Base-by-base conservation (phyloP, 2,329 filamentous ascomycete species). In the Passalora sequoiae region DNA sequence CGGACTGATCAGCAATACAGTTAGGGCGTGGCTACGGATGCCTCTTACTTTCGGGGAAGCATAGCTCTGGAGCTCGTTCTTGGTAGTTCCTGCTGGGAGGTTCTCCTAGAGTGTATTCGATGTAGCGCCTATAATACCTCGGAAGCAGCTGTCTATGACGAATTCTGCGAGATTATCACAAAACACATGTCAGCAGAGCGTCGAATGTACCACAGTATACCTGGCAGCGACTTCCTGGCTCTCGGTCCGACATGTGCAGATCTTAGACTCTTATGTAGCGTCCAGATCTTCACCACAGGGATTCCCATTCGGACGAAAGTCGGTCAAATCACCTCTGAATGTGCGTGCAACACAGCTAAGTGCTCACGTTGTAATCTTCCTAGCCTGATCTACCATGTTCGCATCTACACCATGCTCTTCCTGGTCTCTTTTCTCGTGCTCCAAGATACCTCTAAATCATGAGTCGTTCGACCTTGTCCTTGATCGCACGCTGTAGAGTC, bases 381-480 rank as follows among this genome's bases (percentile, higher is more conserved):
- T 19, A 33, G 13, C 17, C 31, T 16, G 31, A 3, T 12, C 15
- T n/a, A 9, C 13, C n/a, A 9, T 19, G 6, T 19, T 6, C 15
- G 2, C 8, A 6, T n/a, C 16, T 8, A 6, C 12, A 6, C 19
- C 8, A 10, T 10, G n/a, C 19, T 4, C 13, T 10, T 19, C 13
- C 17, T 19, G 13, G 13, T n/a, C 8, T 13, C 7, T 22, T 9
- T n/a, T 13, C 17, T 27, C 24, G 24, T 27, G 32, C n/a, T n/a
- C n/a, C n/a, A 36, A 13, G 22, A 10, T 19, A 3, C 28, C 22
- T 39, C 53, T 70, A 96, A 72, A 96, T 95, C 75, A 91, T 89
- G 57, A 96, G 78, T 60, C 89, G 80, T 78, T 97, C 91, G 43
- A 97, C 86, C 81, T 95, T 94, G 71, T 94, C 32, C 76, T 91